Percentiles rank a stretch among this genome's conserved stretches.
Evolutionary conservation across 2,329 filamentous ascomycete species (phyloP).

Genomic region (Aspergillus latus): DNA sequence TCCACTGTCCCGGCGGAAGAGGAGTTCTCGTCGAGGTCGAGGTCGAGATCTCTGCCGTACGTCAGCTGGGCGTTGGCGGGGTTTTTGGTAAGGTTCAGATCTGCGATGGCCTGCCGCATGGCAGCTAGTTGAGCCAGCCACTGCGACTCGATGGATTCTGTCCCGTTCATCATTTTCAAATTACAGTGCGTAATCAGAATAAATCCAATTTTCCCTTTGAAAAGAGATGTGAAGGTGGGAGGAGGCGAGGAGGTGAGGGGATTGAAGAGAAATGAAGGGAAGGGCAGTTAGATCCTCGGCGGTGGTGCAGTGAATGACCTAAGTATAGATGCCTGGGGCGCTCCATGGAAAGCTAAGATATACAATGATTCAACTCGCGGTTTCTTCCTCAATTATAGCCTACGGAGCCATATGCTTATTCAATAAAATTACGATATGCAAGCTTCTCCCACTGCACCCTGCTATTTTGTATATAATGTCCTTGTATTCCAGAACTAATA

Average conservation of each 20-base stretch:
- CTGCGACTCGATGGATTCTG: slow-evolving; percentile 51
- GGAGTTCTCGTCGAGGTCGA: slow-evolving; percentile 64
- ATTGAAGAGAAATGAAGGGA: not conserved
- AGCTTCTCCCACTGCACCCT: too few species aligned
- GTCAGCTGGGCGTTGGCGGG: slow-evolving; percentile 40
- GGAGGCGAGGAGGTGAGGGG: not conserved
- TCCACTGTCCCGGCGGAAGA: slow-evolving; percentile 64
- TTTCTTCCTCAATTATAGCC: too few species aligned
- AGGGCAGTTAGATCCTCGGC: not conserved
- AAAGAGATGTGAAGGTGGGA: not conserved
- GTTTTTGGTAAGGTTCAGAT: slow-evolving; percentile 60
- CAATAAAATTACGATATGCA: too few species aligned
- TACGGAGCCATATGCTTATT: too few species aligned
- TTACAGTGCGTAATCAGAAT: not conserved
- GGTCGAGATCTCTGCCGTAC: slow-evolving; percentile 55
- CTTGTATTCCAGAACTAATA: too few species aligned
- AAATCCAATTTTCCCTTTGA: not conserved
- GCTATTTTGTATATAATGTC: too few species aligned
- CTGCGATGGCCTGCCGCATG: slow-evolving; percentile 82
- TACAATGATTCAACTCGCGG: too few species aligned
- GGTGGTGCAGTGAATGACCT: not conserved
- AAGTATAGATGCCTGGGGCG: too few species aligned
- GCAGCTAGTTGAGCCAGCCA: slow-evolving; percentile 83
- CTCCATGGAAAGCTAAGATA: too few species aligned
- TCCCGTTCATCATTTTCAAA: slow-evolving; percentile 19